Percentiles rank a stretch among this genome's conserved stretches.
Evolutionary conservation across 352 stramenopile species (phyloP).

Genomic region (Globisporangium irregulare): DNA sequence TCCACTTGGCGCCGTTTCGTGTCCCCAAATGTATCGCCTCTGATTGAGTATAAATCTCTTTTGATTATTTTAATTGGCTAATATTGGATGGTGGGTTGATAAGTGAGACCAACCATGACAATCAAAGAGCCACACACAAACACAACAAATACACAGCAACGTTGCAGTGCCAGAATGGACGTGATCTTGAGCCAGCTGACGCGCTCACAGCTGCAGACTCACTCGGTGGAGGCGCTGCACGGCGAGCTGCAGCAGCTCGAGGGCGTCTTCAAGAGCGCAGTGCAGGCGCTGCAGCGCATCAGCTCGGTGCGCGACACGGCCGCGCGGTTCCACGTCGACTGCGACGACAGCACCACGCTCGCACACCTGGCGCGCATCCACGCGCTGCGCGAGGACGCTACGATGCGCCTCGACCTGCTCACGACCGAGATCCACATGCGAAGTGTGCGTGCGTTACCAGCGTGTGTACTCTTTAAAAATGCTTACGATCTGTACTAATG

Average conservation of each 20-base stretch:
- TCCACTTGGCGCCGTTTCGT: conserved; percentile 1
- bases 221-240: conserved; percentile 11
- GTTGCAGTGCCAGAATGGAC: background rate
- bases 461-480: background rate
- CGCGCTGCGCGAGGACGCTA: conserved; percentile 11
- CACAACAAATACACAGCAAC: no score
- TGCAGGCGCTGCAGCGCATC: conserved; percentile 13
- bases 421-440: conserved; percentile 5
- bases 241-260: conserved; percentile 12
- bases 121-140: background rate
- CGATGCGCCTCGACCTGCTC: conserved; percentile 10
- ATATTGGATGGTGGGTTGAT: conserved; percentile 6
- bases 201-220: conserved; percentile 5
- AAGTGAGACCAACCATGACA: conserved; percentile 1
- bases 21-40: background rate
- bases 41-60: background rate
- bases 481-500: background rate
- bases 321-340: conserved; percentile 12
- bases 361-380: conserved; percentile 10
- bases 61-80: background rate
- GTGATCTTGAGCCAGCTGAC: conserved; percentile 16
- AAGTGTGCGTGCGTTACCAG: background rate
- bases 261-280: background rate
- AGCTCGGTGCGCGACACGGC: conserved; percentile 16
- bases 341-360: conserved; percentile 12